Evolutionary conservation across 2,329 filamentous ascomycete genomes (phyloP), one percentile per base, ranked within the genome.

Genomic region (Rhynchosporium secalis): DNA sequence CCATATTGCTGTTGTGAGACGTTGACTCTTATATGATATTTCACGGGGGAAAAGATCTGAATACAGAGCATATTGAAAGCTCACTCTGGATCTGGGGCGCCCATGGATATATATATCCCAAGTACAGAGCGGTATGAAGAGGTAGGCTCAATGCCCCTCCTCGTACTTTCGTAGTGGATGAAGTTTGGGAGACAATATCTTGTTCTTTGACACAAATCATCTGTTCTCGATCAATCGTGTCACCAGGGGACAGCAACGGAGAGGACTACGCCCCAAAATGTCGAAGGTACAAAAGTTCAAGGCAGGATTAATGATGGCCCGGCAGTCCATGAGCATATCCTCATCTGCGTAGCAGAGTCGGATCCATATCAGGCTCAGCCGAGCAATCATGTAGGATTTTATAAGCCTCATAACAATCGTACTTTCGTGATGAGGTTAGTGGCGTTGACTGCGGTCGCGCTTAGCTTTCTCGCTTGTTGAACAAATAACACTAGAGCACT

Each of bases 151-250:
- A 6, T 6, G n/a, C 15, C 20, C 15, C 5, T 15, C 38, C 43
- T 56, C 38, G 52, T 56, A 56, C 52, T 56, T 56, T 56, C 52
- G 52, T 56, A 56, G 52, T 43, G 7, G 15, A 31, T 29, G 3
- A 26, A 56, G n/a, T 45, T 4, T 28, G n/a, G 52, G n/a, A 10
- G 4, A 29, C 3, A 26, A 7, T 31, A 13, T 20, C 6, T n/a
- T 41, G 10, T 43, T 31, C 12, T n/a, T 31, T 13, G 20, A 12
- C 12, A 15, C 20, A 43, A 20, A 20, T 20, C 20, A 20, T 20
- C 20, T 20, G 20, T 20, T 20, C n/a, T 26, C 4, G 26, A 43
- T n/a, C 41, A 43, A 20, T 20, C 20, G 20, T 20, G 20, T 20
- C 20, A 20, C 20, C 20, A 20, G 20, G 20, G 20, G 20, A 20